Evolutionary conservation across 2,329 filamentous ascomycete species (phyloP).

Genomic region (Penicillium sp.): DNA sequence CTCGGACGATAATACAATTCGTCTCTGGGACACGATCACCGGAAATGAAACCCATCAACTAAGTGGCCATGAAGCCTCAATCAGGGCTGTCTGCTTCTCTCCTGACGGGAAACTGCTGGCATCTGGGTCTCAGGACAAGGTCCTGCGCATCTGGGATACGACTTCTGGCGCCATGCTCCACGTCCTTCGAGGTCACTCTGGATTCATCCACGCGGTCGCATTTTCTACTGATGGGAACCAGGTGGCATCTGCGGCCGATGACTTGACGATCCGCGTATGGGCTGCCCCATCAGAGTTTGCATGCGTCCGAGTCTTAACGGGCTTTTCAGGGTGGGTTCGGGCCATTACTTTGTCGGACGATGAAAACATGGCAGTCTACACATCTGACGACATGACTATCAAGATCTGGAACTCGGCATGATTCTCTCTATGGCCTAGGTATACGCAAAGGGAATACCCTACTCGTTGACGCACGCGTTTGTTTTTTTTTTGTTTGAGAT

Average conservation of each 20-base stretch:
- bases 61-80: not conserved
- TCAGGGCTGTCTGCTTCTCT: conserved; percentile 7
- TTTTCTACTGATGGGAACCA: conserved; percentile 2
- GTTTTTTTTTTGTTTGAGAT: conserved; percentile 5
- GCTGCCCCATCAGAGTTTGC: not conserved
- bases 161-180: not conserved
- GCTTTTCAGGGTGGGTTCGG: conserved; percentile 9
- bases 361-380: conserved; percentile 3
- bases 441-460: not conserved
- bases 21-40: conserved; percentile 3
- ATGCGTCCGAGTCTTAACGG: conserved; percentile 1
- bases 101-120: conserved; percentile 2
- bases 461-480: not conserved
- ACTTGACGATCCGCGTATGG: conserved; percentile 9
- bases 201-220: not conserved
- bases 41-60: not conserved
- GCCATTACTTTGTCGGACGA: conserved; percentile 1
- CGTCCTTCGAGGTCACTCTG: conserved; percentile 4
- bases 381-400: conserved; percentile 12
- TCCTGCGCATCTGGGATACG: conserved; percentile 8
- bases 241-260: conserved; percentile 8
- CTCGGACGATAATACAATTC: conserved; percentile 6
- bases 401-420: conserved; percentile 8
- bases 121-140: conserved; percentile 7
- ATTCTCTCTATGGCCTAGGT: not conserved